A percentile compares a stretch with the other conserved stretches of the same genome.
These are phyloP conservation scores for Fimicolochytrium jonesii DNA, from an alignment of 192 early-diverging fungal genomes.

Conservation along the genomic window DNA sequence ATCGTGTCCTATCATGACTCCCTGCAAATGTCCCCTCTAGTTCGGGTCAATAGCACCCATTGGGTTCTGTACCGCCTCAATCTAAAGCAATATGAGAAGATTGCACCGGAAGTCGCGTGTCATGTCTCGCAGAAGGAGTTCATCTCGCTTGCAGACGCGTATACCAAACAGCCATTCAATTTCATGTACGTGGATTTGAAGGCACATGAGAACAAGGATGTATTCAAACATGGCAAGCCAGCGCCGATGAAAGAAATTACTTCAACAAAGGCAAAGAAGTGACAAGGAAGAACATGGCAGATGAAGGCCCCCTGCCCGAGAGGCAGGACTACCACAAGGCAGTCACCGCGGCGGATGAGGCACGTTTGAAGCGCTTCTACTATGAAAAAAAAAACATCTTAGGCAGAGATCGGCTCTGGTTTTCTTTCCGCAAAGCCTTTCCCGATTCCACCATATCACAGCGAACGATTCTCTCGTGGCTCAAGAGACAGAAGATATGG, in stretches of 20 bases:
- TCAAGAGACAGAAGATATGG: neutral
- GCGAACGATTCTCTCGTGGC: neutral
- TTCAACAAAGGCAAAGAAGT: neutral
- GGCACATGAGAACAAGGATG: neutral
- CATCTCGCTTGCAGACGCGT: neutral
- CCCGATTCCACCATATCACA: neutral
- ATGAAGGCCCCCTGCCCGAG: neutral
- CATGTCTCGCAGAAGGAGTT: neutral
- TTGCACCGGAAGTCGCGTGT: neutral
- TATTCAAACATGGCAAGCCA: neutral
- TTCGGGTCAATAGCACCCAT: neutral
- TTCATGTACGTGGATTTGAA: slow-evolving; percentile 9
- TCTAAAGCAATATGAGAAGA: neutral
- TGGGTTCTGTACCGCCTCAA: slow-evolving; percentile 1
- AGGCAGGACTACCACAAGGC: too few relatives aligned
- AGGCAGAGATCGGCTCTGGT: slow-evolving; percentile 1
- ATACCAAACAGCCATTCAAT: neutral
- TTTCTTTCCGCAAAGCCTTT: neutral
- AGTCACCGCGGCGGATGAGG: neutral
- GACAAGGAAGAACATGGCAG: neutral
- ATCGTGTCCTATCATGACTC: neutral
- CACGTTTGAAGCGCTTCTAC: neutral
- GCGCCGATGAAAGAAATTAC: neutral
- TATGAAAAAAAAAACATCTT: neutral
- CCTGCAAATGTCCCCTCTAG: neutral